phyloP scores from a whole-genome alignment of 1,284 basidiomycete species.

The Hymenochaete sp. region DNA sequence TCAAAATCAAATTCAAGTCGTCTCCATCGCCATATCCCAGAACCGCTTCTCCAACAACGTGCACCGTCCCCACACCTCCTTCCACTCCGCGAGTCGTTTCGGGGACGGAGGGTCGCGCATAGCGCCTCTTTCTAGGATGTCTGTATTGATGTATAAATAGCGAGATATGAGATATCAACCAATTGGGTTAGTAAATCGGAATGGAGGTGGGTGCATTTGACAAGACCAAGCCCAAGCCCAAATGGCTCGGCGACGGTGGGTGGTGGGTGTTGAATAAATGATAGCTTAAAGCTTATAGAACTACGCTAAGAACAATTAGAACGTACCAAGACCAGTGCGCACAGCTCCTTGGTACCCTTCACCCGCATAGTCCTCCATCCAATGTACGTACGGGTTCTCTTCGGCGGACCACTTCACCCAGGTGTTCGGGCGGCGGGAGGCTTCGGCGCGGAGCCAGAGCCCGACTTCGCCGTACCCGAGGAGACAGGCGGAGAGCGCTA shows the following conservation, averaged over 20 bases:
- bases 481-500: slow-evolving; percentile 81
- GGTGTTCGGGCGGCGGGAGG: slow-evolving; percentile 33
- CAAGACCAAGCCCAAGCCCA: too few species aligned
- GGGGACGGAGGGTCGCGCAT: slow-evolving; percentile 58
- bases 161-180: not conserved
- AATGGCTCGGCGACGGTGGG: too few species aligned
- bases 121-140: slow-evolving; percentile 52
- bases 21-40: slow-evolving; percentile 77
- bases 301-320: not conserved
- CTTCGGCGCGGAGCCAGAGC: slow-evolving; percentile 61
- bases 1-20: slow-evolving; percentile 27
- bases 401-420: slow-evolving; percentile 55
- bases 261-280: too few species aligned
- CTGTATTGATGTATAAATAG: slow-evolving; percentile 31
- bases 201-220: too few species aligned
- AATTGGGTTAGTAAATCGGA: not conserved
- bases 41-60: slow-evolving; percentile 78
- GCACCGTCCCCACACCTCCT: slow-evolving; percentile 69
- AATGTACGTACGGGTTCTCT: slow-evolving; percentile 65
- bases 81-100: slow-evolving; percentile 56
- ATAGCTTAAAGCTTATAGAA: slow-evolving; percentile 3
- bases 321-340: slow-evolving; percentile 58
- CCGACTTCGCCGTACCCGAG: slow-evolving; percentile 95
- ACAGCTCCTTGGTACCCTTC: slow-evolving; percentile 66
- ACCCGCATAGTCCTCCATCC: slow-evolving; percentile 82